Evolutionary conservation across 257 asterid genomes (phyloP).

Genomic region (Salvia miltiorrhiza): DNA sequence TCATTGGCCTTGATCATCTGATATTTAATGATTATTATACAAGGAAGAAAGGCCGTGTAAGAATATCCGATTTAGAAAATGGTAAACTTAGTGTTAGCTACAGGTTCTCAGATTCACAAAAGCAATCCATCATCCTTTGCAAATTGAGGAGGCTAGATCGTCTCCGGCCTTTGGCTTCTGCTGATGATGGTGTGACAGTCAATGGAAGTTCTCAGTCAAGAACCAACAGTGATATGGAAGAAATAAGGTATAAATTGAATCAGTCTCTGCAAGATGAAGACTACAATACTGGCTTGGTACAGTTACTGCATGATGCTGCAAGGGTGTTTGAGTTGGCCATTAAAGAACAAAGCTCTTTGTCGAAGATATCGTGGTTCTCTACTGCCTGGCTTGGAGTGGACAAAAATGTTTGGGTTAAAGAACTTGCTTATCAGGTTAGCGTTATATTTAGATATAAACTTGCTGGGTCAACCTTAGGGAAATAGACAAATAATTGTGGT

Average conservation of each 20-base stretch:
- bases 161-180: slow-evolving; percentile 65
- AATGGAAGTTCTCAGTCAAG: slow-evolving; percentile 64
- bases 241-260: slow-evolving; percentile 58
- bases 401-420: slow-evolving; percentile 80
- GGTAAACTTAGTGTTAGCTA: slow-evolving; percentile 32
- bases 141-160: slow-evolving; percentile 45
- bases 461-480: neutral
- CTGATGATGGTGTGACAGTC: slow-evolving; percentile 83
- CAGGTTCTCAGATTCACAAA: slow-evolving; percentile 33
- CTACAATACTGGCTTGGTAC: slow-evolving; percentile 68
- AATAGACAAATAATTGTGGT: neutral
- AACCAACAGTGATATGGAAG: slow-evolving; percentile 51
- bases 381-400: slow-evolving; percentile 91
- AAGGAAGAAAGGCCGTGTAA: slow-evolving; percentile 48
- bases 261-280: slow-evolving; percentile 79
- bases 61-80: slow-evolving; percentile 37
- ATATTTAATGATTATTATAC: slow-evolving; percentile 33
- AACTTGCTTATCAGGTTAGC: slow-evolving; percentile 86
- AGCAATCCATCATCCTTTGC: slow-evolving; percentile 32
- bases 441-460: neutral
- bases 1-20: slow-evolving; percentile 37
- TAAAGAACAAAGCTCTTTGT: slow-evolving; percentile 55
- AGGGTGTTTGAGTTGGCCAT: slow-evolving; percentile 86
- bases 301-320: slow-evolving; percentile 90
- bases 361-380: slow-evolving; percentile 85